Base-by-base conservation (phyloP, 805 yeast genomes). In the Candida michaelii region DNA sequence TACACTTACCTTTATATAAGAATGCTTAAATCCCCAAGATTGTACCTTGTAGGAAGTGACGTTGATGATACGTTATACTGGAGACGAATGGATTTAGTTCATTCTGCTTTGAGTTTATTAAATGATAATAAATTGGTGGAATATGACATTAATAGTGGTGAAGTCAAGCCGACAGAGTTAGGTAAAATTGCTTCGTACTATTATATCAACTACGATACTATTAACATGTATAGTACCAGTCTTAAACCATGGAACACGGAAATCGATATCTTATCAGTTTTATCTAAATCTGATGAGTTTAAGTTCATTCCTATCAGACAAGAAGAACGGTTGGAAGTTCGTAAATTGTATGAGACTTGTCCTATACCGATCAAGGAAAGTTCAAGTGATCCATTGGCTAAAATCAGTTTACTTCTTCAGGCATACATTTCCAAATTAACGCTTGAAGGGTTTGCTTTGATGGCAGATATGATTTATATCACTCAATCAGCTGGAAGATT, bases 401-500 rank as follows among this genome's bases (percentile, higher is more conserved):
- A 93, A 59, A 77, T 87, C 15, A 89, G 83, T 50, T 79, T 89
- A 6, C 62, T 93, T 27, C 65, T 93, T 10, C 99, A 93, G 56
- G 78, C 96, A 0, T 89, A 86, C 54, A 86, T 93, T n/a, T 85
- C 97, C 1, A 65, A 82, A 27, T 66, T 90, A 17, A 66, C 71
- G 8, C 67, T 93, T 13, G 93, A 85, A 0, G 98, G 98, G 0
- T 87, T 88, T 66, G 97, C 97, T 0, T 64, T 95, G 46, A 80
- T 85, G 75, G 81, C 96, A 0, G 99, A 93, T 66, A 89, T 90
- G 96, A 74, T 88, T 3, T 93, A 87, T 58, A 80, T 93, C 30
- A 85, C 93, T 0, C 98, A 93, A 61, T 88, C 95, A 30, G 97
- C 97, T 1, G 91, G 95, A 3, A 76, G 99, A 56, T 62, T 93